Evolutionary conservation across 192 early-diverging fungal species (phyloP), one percentile per base, ranked within the genome.

Genomic region (Backusella tarrabulga): DNA sequence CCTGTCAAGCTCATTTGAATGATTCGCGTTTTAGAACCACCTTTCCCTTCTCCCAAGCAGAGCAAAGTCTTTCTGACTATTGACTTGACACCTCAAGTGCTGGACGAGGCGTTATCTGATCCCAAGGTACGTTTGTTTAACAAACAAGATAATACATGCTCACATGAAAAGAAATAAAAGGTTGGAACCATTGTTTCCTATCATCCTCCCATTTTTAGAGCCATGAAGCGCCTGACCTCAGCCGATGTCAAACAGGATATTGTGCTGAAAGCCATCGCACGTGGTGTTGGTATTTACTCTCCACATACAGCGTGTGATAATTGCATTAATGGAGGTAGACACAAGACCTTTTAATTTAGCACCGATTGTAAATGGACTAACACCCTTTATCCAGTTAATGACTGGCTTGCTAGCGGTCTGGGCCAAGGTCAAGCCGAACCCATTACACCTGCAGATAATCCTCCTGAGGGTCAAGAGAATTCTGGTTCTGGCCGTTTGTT

Each of bases 231-330:
- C 26, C 86, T 97, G 52, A 87, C 86, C 19, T 79, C 93, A 77
- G 80, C 83, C 44, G 92, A 97, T 83, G 85, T 87, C 15, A 96
- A 95, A 81, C 94, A 96, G 80, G 84, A 84, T 67, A 92, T 97
- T 77, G 89, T 95, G 0, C 82, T 98, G 32, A 90, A 88, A 72
- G 94, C 93, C 66, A 90, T 92, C 6, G 95, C 95, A n/a, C 85
- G 88, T 21, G 95, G 95, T 36, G 87, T 98, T 26, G 94, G 95
- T 21, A 88, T 99, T 44, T 94, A 92, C 83, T 92, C 93, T 44
- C 96, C 97, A 41, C 97, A 99, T 81, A 97, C 96, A 29, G 91
- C 95, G 8, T 87, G 94, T 67, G 96, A 99, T 81, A 91, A 87
- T 79, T 92, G 92, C 68, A 79, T 85, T 6, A 87, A 89, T 41